Base-by-base conservation (phyloP, 2,329 filamentous ascomycete genomes). In the Colletotrichum melonis region DNA sequence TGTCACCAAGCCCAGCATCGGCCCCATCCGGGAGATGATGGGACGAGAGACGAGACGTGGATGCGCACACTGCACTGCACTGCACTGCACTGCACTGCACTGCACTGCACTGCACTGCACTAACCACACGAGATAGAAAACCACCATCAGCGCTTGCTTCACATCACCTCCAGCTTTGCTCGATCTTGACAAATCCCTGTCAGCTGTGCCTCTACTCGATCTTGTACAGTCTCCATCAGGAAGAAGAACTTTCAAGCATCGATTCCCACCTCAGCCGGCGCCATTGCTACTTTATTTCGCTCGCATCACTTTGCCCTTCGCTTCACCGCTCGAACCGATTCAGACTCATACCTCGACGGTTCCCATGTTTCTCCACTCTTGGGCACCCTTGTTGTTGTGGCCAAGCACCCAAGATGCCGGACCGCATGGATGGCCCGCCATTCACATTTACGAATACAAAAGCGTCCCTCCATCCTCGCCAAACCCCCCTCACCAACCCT, bases 21-120 rank as follows among this genome's bases (percentile, higher is more conserved):
- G 70, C 70, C 70, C 55, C 70, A 70, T 65, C 55, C 70, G 55
- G 67, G 70, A 65, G 67, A 70, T 73, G 67, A 70, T 73, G 70
- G 56, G 67, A 70, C 56, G 70, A 73, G 67, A 70, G 60, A 73
- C 54, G 70, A 73, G 59, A 65, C 60, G 56, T 62, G 60, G 46
- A 57, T 49, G 57, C 9, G 49, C 46, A 62, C 32, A 22, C 19
- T 52, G 28, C 26, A 16, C 19, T 52, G 28, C 26, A 16, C 26
- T 38, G 24, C 30, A n/a, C 19, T 52, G 28, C 26, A 16, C 19
- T 52, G 28, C 26, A 16, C 28, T 38, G 28, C 26, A 16, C 19
- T 52, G 28, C 26, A 16, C 26, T 38, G 24, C 30, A n/a, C 19
- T 52, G 28, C 26, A 16, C 19, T 52, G 28, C 26, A 16, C 28